phyloP scores from a whole-genome alignment of 257 asterid genomes.

The Anisodus tanguticus region DNA sequence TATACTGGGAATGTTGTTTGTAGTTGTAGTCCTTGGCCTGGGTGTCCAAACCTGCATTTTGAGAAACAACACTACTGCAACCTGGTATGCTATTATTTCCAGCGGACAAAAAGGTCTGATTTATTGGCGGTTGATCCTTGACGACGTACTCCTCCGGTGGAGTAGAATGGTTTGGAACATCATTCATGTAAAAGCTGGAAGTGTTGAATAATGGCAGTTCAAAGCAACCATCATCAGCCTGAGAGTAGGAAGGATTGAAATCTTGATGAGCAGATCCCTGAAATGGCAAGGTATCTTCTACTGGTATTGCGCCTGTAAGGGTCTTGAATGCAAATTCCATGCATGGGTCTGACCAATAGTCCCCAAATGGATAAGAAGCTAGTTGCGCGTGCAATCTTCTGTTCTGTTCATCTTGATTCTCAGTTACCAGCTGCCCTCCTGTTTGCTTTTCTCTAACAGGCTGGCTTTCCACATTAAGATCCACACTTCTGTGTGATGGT shows the following conservation, averaged over 20 bases:
- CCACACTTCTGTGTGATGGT: not conserved
- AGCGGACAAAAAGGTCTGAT: conserved; percentile 34
- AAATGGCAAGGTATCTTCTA: conserved; percentile 37
- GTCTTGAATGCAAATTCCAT: conserved; percentile 53
- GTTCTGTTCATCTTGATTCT: conserved; percentile 31
- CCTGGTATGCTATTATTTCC: conserved; percentile 39
- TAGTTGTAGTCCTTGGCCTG: conserved; percentile 40
- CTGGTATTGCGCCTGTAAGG: conserved; percentile 52
- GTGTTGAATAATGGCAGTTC: conserved; percentile 37
- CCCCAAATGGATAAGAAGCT: conserved; percentile 38
- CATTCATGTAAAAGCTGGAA: conserved; percentile 40
- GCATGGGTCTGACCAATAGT: conserved; percentile 52
- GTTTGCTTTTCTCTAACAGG: conserved; percentile 21
- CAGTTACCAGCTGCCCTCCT: conserved; percentile 26
- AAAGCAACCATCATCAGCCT: conserved; percentile 20
- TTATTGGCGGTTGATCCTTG: conserved; percentile 34
- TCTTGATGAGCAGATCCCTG: conserved; percentile 34
- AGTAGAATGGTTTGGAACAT: conserved; percentile 32
- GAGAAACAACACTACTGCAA: conserved; percentile 39
- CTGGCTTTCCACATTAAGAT: conserved; percentile 20
- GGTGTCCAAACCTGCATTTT: conserved; percentile 38
- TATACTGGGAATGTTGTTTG: too few relatives aligned
- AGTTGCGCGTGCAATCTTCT: conserved; percentile 31
- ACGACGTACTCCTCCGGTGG: conserved; percentile 33
- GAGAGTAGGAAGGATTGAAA: conserved; percentile 26